phyloP scores from a whole-genome alignment of 225 moss, liverwort and hornwort species.

The Asterella californica region DNA sequence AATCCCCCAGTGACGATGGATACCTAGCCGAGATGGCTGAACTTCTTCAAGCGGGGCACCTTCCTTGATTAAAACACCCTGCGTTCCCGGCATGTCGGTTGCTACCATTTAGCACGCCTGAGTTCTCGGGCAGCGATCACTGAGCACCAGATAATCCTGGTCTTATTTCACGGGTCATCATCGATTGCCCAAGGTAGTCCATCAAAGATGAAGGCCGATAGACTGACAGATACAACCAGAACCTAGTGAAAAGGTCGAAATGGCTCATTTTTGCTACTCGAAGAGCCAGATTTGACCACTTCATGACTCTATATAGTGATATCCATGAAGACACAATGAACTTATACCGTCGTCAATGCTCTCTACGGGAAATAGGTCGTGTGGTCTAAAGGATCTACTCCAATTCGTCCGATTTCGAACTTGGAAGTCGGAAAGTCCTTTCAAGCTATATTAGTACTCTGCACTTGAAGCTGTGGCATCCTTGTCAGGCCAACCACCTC shows the following conservation, averaged over 20 bases:
- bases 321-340: not conserved
- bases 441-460: too few species aligned
- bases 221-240: not conserved
- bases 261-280: not conserved
- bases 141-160: not conserved
- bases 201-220: not conserved
- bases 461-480: too few species aligned
- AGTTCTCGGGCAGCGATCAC: conserved; percentile 3
- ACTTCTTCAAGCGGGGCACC: not conserved
- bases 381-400: not conserved
- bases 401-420: not conserved
- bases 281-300: not conserved
- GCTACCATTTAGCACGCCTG: not conserved
- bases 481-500: too few species aligned
- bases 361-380: not conserved
- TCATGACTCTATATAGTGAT: not conserved
- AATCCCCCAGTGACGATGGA: not conserved
- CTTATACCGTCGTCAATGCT: not conserved
- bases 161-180: not conserved
- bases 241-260: not conserved
- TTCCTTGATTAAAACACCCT: not conserved
- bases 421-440: not conserved
- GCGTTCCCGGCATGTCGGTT: not conserved
- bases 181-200: not conserved
- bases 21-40: not conserved